Evolutionary conservation across 768 basidiomycete genomes (phyloP).

Genomic region (Calocera cornea): DNA sequence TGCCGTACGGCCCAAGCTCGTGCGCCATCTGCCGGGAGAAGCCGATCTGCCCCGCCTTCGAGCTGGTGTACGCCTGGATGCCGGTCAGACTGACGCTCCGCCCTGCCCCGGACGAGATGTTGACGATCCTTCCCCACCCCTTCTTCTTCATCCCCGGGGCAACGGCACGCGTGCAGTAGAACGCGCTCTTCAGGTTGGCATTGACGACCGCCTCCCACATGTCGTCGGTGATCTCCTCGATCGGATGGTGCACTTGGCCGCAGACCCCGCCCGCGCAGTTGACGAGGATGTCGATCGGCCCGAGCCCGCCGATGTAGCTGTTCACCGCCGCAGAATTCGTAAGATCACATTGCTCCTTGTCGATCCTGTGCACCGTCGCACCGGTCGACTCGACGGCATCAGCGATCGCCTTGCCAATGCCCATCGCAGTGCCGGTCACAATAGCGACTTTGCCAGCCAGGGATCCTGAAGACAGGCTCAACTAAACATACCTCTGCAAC

Average conservation of each 20-base stretch:
- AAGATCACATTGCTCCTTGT: not conserved
- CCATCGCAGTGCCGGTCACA: not conserved
- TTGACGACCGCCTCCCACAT: not conserved
- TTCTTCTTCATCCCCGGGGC: not conserved
- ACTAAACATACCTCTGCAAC: no score
- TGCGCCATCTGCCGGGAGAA: conserved; percentile 1
- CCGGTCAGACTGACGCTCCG: not conserved
- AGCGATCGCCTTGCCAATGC: not conserved
- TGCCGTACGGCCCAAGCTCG: not conserved
- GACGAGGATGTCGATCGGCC: not conserved
- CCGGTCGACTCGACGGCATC: not conserved
- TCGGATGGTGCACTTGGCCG: not conserved
- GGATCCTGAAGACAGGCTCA: no score
- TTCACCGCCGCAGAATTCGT: not conserved
- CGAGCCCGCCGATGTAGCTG: not conserved
- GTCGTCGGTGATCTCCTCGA: not conserved
- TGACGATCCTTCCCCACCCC: conserved; percentile 1
- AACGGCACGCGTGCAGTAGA: not conserved
- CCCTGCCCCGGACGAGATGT: not conserved
- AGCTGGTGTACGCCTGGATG: conserved; percentile 1
- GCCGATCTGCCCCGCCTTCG: not conserved
- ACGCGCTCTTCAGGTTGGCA: conserved; percentile 1
- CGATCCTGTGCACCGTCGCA: not conserved
- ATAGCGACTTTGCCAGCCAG: not conserved
- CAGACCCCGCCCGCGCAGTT: conserved; percentile 1